These are phyloP conservation scores for Apiospora rasikravindrae DNA, from an alignment of 2,329 filamentous ascomycete species.

Conservation along the genomic window DNA sequence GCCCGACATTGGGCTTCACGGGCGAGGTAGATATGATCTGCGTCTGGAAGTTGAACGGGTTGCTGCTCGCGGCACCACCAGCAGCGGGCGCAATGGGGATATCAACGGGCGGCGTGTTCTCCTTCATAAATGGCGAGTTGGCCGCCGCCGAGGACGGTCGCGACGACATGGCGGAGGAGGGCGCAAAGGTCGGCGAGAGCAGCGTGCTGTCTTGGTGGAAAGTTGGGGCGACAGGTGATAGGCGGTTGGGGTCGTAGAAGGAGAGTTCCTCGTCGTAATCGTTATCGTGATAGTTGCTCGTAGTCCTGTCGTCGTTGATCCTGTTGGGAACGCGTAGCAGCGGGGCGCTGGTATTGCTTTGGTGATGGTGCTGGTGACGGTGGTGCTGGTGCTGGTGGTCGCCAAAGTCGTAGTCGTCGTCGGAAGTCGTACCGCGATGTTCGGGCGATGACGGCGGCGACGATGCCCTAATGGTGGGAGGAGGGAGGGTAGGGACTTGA, in stretches of 20 bases:
- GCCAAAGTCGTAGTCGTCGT: constrained; percentile 25
- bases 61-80: constrained; percentile 42
- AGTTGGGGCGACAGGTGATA: constrained; percentile 37
- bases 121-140: constrained; percentile 32
- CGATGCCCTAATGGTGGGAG: constrained; percentile 35
- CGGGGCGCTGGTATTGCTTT: constrained; percentile 26
- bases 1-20: constrained; percentile 84
- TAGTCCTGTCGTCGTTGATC: not conserved
- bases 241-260: constrained; percentile 39
- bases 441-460: constrained; percentile 26
- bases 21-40: constrained; percentile 76
- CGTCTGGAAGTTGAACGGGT: constrained; percentile 95
- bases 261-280: constrained; percentile 20
- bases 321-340: constrained; percentile 28
- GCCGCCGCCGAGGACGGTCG: constrained; percentile 28
- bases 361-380: constrained; percentile 21
- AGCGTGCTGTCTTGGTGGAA: constrained; percentile 31
- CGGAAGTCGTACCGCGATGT: not conserved
- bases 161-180: constrained; percentile 32
- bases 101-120: constrained; percentile 42
- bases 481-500: constrained; percentile 36
- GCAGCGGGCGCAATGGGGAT: constrained; percentile 26
- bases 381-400: constrained; percentile 20
- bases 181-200: constrained; percentile 22
- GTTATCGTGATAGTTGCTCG: constrained; percentile 20